Evolutionary conservation across 257 asterid species (phyloP), one percentile per base, ranked within the genome.

Genomic region (Nicotiana tabacum): DNA sequence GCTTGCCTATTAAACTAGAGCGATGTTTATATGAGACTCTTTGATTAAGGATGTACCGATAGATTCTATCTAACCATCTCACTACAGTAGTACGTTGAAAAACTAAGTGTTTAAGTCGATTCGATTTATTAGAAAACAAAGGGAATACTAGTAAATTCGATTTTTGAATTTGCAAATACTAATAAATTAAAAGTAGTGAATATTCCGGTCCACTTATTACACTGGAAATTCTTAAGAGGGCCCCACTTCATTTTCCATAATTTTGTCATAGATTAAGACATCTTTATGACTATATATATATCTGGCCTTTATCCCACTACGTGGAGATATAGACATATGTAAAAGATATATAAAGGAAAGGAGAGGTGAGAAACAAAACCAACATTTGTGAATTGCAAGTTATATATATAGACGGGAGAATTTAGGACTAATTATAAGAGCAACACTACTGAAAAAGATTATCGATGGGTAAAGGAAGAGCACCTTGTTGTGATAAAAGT

Each of bases 401-500:
- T 39, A n/a, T 13, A 37, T 16, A 58, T 55, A 62, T 11, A 4
- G 35, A 29, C 29, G 2, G 30, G 30, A 29, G 30, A 29, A 29
- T 29, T 29, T 29, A 29, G 30, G 30, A 29, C 30, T 29, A 29
- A 29, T 29, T 29, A 29, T 29, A 29, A 29, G 30, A 29, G 30
- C 30, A 29, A 29, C 30, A 29, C 30, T 29, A 29, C 30, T 29
- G 30, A 29, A 29, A 29, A 29, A 29, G 30, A 29, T 29, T 29
- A 32, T 32, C 35, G 35, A 18, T 88, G 91, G 94, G 91, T 8
- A 84, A 57, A 82, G 95, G 97, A 11, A 89, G 98, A 78, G 89
- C 95, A 2, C 95, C 95, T 9, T 92, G 97, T 82, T 91, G 97
- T 15, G 98, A 92, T 56, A 94, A 90, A 87, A 89, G 83, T 72